Conservation (phyloP, 306 rosid species). For the Hippophae gyantsensis region DNA sequence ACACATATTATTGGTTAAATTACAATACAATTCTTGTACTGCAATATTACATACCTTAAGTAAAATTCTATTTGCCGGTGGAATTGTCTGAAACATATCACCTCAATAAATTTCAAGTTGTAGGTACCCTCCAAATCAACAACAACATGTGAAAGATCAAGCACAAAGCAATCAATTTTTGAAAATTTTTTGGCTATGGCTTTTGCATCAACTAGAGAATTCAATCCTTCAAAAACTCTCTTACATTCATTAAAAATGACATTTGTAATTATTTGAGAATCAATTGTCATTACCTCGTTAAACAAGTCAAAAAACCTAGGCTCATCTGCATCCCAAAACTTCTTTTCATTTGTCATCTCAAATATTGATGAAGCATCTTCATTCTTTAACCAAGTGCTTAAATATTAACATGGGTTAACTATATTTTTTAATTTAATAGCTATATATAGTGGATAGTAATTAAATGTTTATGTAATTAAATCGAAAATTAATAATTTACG, state of each 20-base stretch:
- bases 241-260: conserved; percentile 11
- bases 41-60: conserved; percentile 11
- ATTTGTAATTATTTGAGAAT: conserved; percentile 9
- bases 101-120: conserved; percentile 16
- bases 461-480: too few species aligned
- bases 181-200: conserved; percentile 28
- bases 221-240: conserved; percentile 24
- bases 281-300: conserved; percentile 26
- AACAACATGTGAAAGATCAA: conserved; percentile 29
- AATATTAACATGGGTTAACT: too few species aligned
- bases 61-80: conserved; percentile 19
- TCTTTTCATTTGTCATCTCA: conserved; percentile 13
- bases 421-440: too few species aligned
- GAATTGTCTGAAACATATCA: conserved; percentile 22
- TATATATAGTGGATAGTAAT: too few species aligned
- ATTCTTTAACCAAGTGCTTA: too few species aligned
- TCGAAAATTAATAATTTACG: too few species aligned
- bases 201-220: conserved; percentile 33
- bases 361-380: conserved; percentile 9
- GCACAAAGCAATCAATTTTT: conserved; percentile 22
- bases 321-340: conserved; percentile 15
- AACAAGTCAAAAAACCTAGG: conserved; percentile 10
- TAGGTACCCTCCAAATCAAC: conserved; percentile 4
- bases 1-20: too few species aligned
- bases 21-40: background rate